Base-by-base conservation (phyloP, 495 filamentous ascomycete genomes). In the Penicillium longicatenatum region DNA sequence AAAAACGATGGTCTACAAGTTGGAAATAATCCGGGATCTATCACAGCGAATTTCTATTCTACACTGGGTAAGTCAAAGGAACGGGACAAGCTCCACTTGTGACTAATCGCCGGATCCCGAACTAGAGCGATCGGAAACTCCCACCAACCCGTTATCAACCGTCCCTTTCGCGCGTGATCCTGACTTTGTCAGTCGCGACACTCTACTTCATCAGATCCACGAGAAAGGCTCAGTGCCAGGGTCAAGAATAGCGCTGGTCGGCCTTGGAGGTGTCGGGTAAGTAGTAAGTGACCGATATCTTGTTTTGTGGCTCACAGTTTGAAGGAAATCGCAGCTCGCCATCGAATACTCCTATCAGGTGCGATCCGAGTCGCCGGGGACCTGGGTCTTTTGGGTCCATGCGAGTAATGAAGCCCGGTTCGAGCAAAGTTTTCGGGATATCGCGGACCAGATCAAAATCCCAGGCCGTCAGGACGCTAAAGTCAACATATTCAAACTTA, bases 291-390 rank as follows among this genome's bases (percentile, higher is more conserved):
- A 19, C 73, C 70, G n/a, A n/a, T n/a, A n/a, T n/a, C n/a, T n/a
- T n/a, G n/a, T 2, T 21, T 30, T 8, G 6, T 4, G 2, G 19
- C 56, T 45, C 17, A 50, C 24, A 20, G 2, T 20, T 37, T 0
- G 21, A 26, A 75, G 75, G 6, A 77, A 76, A 59, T 66, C 72
- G 5, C 68, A 73, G 31, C 62, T 75, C 22, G 74, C 71, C 12
- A 72, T 76, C 46, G 67, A 79, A 59, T 67, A 77, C 48, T 42
- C 59, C 21, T 78, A 79, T n/a, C n/a, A n/a, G n/a, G n/a, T n/a
- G n/a, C n/a, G n/a, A n/a, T n/a, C n/a, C n/a, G n/a, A n/a, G n/a
- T n/a, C n/a, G n/a, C n/a, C n/a, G n/a, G n/a, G n/a, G n/a, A n/a
- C n/a, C n/a, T n/a, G n/a, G n/a, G n/a, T n/a, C n/a, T n/a, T n/a